Base-by-base conservation (phyloP, 352 stramenopile species). In the Halophytophthora batemanensis region DNA sequence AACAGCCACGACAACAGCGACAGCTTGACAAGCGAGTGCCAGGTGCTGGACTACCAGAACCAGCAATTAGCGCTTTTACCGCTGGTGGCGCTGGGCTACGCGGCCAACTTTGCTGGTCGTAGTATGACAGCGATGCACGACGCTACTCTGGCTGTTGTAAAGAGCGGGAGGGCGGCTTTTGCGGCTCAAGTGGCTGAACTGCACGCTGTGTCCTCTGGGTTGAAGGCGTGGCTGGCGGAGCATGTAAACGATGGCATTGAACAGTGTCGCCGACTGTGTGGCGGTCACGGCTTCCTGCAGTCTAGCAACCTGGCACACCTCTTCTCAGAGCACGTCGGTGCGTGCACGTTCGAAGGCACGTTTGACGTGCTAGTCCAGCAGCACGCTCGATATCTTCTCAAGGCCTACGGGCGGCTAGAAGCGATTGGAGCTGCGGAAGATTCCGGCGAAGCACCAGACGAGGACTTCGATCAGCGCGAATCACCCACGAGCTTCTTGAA, bases 351-450 rank as follows among this genome's bases (percentile, higher is more conserved):
- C 51, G 77, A 90, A 70, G 80, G 77, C 17, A 90, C 77, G 18
- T 81, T 77, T 38, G 76, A 90, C 52, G 77, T 90, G 46, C 64
- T 90, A 23, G 66, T 85, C 22, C 71, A 86, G 49, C 77, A 90
- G 34, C 77, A 88, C 50, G 64, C 67, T 11, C 71, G 70, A 0
- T 88, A 74, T 51, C 51, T 90, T 10, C 29, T 84, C 14, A 90
- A 31, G 25, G 25, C n/a, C n/a, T n/a, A n/a, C n/a, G n/a, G n/a
- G n/a, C n/a, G n/a, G n/a, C n/a, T n/a, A n/a, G n/a, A n/a, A n/a
- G n/a, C n/a, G n/a, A n/a, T n/a, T n/a, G n/a, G n/a, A n/a, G n/a
- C n/a, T n/a, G n/a, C n/a, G n/a, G n/a, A n/a, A 90, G 65, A 50
- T 37, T 28, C 21, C 56, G 29, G 48, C 44, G 19, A 18, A 21